A percentile compares a stretch with the other conserved stretches of the same genome.
Conservation (phyloP, 495 filamentous ascomycete genomes). For the Tuber microsphaerosporum region DNA sequence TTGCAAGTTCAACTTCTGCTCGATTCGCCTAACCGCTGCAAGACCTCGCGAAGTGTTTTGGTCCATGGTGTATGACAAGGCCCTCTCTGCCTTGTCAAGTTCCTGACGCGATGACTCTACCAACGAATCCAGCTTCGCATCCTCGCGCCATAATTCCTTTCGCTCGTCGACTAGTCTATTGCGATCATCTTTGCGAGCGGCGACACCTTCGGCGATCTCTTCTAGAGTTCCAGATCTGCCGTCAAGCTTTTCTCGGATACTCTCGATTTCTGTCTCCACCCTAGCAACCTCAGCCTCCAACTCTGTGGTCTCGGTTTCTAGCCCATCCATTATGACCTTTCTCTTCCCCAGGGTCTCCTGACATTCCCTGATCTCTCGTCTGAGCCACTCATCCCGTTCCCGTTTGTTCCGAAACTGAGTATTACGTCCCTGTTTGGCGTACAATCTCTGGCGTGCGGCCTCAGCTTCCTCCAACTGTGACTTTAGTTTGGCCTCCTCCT, state of each 20-base stretch:
- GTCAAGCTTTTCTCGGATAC: slow-evolving; percentile 65
- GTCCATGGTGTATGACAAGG: slow-evolving; percentile 80
- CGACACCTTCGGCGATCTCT: slow-evolving; percentile 61
- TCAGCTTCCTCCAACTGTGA: slow-evolving; percentile 68
- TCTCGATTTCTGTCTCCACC: slow-evolving; percentile 64
- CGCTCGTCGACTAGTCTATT: slow-evolving; percentile 78
- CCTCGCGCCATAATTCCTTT: slow-evolving; percentile 86
- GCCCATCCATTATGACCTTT: slow-evolving; percentile 72
- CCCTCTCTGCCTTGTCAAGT: slow-evolving; percentile 65
- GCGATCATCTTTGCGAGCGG: slow-evolving; percentile 69
- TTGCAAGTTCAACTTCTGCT: slow-evolving; percentile 64
- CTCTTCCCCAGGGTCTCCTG: slow-evolving; percentile 66
- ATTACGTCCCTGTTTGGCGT: slow-evolving; percentile 90
- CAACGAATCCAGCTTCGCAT: slow-evolving; percentile 72
- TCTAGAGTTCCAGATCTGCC: slow-evolving; percentile 68
- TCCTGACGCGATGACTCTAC: slow-evolving; percentile 67
- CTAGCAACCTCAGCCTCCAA: slow-evolving; percentile 63
- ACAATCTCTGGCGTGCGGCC: slow-evolving; percentile 67
- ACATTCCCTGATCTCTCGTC: slow-evolving; percentile 72
- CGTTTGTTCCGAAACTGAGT: slow-evolving; percentile 78
- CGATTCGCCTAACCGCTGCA: slow-evolving; percentile 70
- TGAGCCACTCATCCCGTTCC: slow-evolving; percentile 78
- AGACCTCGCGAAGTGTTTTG: slow-evolving; percentile 75
- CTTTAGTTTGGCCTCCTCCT: slow-evolving; percentile 62
- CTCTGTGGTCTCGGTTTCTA: slow-evolving; percentile 73